phyloP scores from a whole-genome alignment of 2,329 filamentous ascomycete genomes.

The Teratosphaeria epicoccoides region DNA sequence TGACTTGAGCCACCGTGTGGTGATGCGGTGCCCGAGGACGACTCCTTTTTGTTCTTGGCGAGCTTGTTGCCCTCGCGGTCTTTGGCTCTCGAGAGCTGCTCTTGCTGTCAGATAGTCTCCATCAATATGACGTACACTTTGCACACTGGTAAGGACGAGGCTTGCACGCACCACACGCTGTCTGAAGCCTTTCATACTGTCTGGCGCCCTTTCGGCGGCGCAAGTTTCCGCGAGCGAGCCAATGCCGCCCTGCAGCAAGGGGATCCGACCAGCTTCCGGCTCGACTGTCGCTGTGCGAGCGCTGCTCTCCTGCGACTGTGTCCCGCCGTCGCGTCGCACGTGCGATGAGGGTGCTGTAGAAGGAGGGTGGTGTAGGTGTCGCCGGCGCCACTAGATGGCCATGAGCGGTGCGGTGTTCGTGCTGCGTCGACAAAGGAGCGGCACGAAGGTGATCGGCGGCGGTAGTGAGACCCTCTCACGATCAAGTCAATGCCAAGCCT shows the following conservation, averaged over 20 bases:
- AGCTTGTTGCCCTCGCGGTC: constrained; percentile 53
- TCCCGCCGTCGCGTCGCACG: background rate
- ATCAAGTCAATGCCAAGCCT: background rate
- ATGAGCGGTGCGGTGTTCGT: constrained; percentile 1
- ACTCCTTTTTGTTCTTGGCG: constrained; percentile 47
- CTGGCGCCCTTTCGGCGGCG: background rate
- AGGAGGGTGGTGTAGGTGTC: background rate
- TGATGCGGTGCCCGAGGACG: constrained; percentile 60
- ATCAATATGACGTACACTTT: constrained; percentile 18
- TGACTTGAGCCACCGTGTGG: constrained; percentile 49
- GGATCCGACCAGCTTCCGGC: constrained; percentile 1
- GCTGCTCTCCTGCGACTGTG: background rate
- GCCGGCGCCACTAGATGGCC: background rate
- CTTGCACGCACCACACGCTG: constrained; percentile 81
- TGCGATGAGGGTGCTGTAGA: background rate
- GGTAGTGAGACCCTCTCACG: background rate
- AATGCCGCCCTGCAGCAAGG: constrained; percentile 3
- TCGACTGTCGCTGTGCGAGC: background rate
- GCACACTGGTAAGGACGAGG: constrained; percentile 17
- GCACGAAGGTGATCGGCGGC: background rate
- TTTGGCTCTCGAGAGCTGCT: constrained; percentile 79
- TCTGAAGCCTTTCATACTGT: constrained; percentile 88
- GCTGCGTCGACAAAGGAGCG: background rate
- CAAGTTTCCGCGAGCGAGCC: background rate
- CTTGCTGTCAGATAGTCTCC: constrained; percentile 40